A percentile compares a stretch with the other conserved stretches of the same genome.
Conservation (phyloP, 139 green algal genomes). For the Chlamydomonas urium region DNA sequence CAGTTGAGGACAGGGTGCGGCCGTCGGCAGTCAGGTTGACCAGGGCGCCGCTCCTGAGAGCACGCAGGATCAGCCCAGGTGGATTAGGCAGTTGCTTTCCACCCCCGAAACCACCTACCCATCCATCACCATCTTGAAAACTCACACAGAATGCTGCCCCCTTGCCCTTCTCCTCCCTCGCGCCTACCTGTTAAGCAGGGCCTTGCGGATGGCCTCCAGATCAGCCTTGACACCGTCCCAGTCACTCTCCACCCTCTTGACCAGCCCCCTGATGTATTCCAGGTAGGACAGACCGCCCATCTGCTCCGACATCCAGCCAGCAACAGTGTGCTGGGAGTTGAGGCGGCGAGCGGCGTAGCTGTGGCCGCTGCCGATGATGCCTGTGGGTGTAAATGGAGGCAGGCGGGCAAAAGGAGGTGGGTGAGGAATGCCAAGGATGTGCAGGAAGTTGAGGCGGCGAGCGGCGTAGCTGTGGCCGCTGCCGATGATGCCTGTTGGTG, state of each 20-base stretch:
- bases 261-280: slow-evolving; percentile 81
- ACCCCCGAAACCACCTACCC: no score
- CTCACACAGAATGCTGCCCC: no score
- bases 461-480: slow-evolving; percentile 81
- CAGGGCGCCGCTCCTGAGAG: slow-evolving; percentile 57
- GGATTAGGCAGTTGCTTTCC: background rate
- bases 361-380: slow-evolving; percentile 77
- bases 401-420: background rate
- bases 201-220: slow-evolving; percentile 68
- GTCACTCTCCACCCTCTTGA: slow-evolving; percentile 80
- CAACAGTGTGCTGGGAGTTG: slow-evolving; percentile 76
- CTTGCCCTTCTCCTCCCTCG: background rate
- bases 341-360: slow-evolving; percentile 77
- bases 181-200: slow-evolving; percentile 61
- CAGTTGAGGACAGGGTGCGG: slow-evolving; percentile 57
- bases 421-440: no score
- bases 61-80: background rate
- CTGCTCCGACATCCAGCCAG: slow-evolving; percentile 79
- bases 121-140: no score
- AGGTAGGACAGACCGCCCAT: slow-evolving; percentile 91
- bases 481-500: slow-evolving; percentile 66
- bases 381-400: slow-evolving; percentile 23
- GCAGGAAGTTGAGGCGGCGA: slow-evolving; percentile 79
- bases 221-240: slow-evolving; percentile 81
- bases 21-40: slow-evolving; percentile 95